Base-by-base conservation (phyloP, 2,329 filamentous ascomycete genomes). In the Talaromyces albobiverticillius region DNA sequence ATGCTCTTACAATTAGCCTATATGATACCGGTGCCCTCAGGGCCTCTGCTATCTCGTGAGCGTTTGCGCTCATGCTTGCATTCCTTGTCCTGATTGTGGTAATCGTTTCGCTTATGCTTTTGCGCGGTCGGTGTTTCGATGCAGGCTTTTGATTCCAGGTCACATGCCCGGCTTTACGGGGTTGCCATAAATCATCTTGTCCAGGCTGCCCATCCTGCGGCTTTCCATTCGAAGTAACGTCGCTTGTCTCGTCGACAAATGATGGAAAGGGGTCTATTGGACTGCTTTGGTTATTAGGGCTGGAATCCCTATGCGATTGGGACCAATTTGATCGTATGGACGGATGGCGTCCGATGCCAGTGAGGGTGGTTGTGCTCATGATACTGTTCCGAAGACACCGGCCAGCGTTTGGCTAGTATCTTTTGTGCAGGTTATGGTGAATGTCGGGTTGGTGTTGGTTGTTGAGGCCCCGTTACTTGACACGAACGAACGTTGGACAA, bases 1-100 rank as follows among this genome's bases (percentile, higher is more conserved):
- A 18, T 40, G 14, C 53, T 67, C 79, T 66, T 87, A 96, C 93
- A 71, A 96, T 84, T 59, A 97, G 83, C 72, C 81, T 91, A 57
- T 89, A 87, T 13, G 93, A 97, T 29, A 99, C 81, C 4, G 94
- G 94, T 36, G 92, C 93, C 67, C 87, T 89, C 57, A 99, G 81
- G 50, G 92, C 91, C 71, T 94, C 90, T 42, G 91, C 92, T 64
- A 99, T 84, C 72, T 97, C 93, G 57, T 95, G 90, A 52, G 91
- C 92, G 74, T 95, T 96, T 69, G 93, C 89, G 75, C 86, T 92
- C 64, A 96, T 86, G 70, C 92, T 97, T 49, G 84, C 89, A 64
- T 87, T 89, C 64, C 91, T 82, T 34, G 83, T 86, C 60, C 90
- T 81, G 63, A 96, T 93, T 3, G 85, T 91, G 62, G 83, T 85